phyloP scores from a whole-genome alignment of 331 rosid species.

The Cydonia oblonga region DNA sequence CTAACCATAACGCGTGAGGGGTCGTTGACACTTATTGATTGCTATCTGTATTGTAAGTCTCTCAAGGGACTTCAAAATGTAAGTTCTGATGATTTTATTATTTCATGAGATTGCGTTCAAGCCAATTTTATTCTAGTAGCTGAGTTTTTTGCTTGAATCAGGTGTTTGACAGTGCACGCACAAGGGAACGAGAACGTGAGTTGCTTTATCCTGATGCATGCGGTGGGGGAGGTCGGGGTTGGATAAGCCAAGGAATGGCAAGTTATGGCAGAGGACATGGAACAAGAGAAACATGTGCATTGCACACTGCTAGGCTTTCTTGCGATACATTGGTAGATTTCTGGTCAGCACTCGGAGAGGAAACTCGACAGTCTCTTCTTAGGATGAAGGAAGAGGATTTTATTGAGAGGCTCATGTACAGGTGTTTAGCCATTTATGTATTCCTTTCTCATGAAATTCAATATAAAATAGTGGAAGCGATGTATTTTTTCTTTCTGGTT shows the following conservation, averaged over 20 bases:
- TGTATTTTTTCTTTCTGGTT: neutral
- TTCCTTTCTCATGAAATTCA: conserved; percentile 17
- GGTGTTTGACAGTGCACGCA: conserved; percentile 95
- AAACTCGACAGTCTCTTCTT: conserved; percentile 86
- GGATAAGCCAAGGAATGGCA: conserved; percentile 95
- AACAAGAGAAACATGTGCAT: conserved; percentile 89
- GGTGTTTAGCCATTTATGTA: conserved; percentile 47
- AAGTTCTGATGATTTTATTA: conserved; percentile 16
- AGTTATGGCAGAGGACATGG: conserved; percentile 95
- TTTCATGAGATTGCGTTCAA: conserved; percentile 3
- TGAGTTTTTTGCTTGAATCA: conserved; percentile 16
- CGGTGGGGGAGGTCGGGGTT: conserved; percentile 98
- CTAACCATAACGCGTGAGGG: conserved; percentile 76
- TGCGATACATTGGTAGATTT: conserved; percentile 93
- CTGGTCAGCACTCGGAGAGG: conserved; percentile 98
- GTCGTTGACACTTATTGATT: conserved; percentile 71
- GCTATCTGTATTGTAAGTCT: conserved; percentile 75
- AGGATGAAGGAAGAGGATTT: conserved; percentile 99
- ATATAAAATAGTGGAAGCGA: conserved; percentile 14
- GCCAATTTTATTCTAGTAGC: conserved; percentile 12
- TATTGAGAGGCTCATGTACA: conserved; percentile 96
- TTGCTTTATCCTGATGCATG: conserved; percentile 99
- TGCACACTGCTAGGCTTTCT: conserved; percentile 96
- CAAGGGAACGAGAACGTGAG: conserved; percentile 95
- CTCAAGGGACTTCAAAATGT: conserved; percentile 80